Base-by-base conservation (phyloP, 768 basidiomycete species). In the Leucosporidium scottii region DNA sequence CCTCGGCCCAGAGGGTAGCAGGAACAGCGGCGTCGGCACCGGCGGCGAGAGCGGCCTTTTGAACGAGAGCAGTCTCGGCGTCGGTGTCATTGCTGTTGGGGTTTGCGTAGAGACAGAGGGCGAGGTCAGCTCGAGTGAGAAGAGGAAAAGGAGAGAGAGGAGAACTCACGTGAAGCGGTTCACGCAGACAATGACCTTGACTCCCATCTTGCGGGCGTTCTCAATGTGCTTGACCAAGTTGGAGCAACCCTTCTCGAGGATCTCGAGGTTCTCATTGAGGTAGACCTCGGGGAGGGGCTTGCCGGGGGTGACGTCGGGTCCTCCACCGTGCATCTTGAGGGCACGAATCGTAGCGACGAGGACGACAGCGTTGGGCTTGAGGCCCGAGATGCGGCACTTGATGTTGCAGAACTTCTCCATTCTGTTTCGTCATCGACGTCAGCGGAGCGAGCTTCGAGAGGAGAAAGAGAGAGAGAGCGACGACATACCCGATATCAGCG, bases 341-440 rank as follows among this genome's bases (percentile, higher is more conserved):
- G 94, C 94, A 72, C 94, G 89, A 34, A 94, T 93, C 6, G 94
- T 99, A 10, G 94, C 96, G 62, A 99, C 94, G 74, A 99, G 89
- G 73, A 99, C 86, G 48, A 88, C 88, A 4, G 92, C 94, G 79
- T 99, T 91, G 13, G 96, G 96, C 65, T 82, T 88, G 76, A 98
- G 84, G 58, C 93, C 94, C 69, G 90, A 93, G 66, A 89, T 83
- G 68, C 94, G 87, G 79, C 93, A 97, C 79, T 99, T 99, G 83
- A 99, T 97, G 80, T 98, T 97, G 83, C 91, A 97, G 84, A 98
- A 99, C 79, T 99, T 96, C 80, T 93, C 91, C 91, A 93, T 91
- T 49, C 92, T 74, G 56, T 44, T 21, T 13, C 0, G 31, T 15
- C 17, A 18, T 21, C 4, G 57, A 21, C 4, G 39, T 10, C 28